Evolutionary conservation across 2,329 filamentous ascomycete genomes (phyloP).

Genomic region (Myriosclerotinia scirpicola): DNA sequence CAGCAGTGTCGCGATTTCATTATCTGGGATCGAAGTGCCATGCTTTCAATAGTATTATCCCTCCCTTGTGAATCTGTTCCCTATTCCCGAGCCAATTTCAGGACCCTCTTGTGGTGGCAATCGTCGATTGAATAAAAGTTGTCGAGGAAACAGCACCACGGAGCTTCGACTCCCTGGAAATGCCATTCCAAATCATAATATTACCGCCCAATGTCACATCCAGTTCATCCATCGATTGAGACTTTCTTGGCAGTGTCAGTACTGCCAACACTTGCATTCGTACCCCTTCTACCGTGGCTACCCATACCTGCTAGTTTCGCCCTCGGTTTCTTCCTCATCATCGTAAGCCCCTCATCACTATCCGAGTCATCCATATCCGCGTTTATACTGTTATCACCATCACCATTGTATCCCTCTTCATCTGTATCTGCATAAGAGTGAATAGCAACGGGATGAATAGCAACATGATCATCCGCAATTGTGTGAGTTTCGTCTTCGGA

Average conservation of each 20-base stretch:
- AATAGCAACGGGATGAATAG: conserved; percentile 6
- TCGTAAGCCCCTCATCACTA: conserved; percentile 40
- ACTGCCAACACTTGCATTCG: conserved; percentile 60
- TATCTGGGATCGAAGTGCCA: background rate
- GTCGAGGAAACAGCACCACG: background rate
- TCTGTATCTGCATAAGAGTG: conserved; percentile 32
- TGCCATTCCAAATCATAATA: background rate
- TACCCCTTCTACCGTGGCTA: conserved; percentile 51
- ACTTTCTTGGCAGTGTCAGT: conserved; percentile 63
- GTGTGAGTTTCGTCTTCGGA: conserved; percentile 26
- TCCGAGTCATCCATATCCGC: conserved; percentile 39
- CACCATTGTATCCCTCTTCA: conserved; percentile 38
- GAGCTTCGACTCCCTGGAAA: background rate
- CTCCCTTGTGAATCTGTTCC: background rate
- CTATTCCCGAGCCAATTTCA: background rate
- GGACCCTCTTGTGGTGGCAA: background rate
- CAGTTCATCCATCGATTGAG: conserved; percentile 32
- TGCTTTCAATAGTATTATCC: background rate
- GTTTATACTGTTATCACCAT: conserved; percentile 31
- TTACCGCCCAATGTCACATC: background rate
- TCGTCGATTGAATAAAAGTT: background rate
- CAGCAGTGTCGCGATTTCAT: background rate
- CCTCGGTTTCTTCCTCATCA: conserved; percentile 44
- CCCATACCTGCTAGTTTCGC: background rate
- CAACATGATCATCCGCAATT: conserved; percentile 18